Evolutionary conservation across 345 rosid species (phyloP), one percentile per base, ranked within the genome.

Genomic region (Pistacia integerrima): DNA sequence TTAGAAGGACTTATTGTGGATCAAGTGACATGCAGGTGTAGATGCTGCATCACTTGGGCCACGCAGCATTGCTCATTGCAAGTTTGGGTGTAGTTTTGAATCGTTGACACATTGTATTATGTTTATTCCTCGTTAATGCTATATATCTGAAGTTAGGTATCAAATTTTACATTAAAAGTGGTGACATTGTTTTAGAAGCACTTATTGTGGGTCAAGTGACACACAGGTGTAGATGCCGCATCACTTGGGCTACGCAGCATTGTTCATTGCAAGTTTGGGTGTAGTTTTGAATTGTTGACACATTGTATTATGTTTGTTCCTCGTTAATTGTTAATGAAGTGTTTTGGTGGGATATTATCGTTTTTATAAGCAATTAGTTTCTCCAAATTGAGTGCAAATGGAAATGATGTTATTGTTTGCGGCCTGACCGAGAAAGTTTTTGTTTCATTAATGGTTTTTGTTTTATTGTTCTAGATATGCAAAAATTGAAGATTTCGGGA

Each of bases 381-480:
- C 22, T 41, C 46, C 46, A 52, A 69, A 69, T 30, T 52, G 72
- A 52, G 25, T 30, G 60, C 41, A 28, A 51, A 28, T 51, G 59
- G 13, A 68, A 7, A 28, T 30, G 17, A 12, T 14, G 28, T 22
- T 55, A 57, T 77, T 55, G 52, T 57, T 16, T 22, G 28, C n/a
- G 20, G 20, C 12, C 10, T 58, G 59, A 35, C n/a, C 78, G 4
- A 38, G 36, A 38, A 58, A 14, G 22, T 69, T 54, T 64, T 41
- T 7, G 58, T 68, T 58, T 22, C 33, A 62, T 76, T 17, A 49
- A 2, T 69, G 11, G 48, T 62, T 64, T 33, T 69, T 8, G 48
- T 73, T 64, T 33, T 38, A 41, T 52, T 78, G 64, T 56, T 67
- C 63, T 77, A 80, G 81, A 13, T 17, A 22, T 80, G 44, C 73